phyloP scores from a whole-genome alignment of 2,329 filamentous ascomycete species.

The Trichoderma guizhouense region DNA sequence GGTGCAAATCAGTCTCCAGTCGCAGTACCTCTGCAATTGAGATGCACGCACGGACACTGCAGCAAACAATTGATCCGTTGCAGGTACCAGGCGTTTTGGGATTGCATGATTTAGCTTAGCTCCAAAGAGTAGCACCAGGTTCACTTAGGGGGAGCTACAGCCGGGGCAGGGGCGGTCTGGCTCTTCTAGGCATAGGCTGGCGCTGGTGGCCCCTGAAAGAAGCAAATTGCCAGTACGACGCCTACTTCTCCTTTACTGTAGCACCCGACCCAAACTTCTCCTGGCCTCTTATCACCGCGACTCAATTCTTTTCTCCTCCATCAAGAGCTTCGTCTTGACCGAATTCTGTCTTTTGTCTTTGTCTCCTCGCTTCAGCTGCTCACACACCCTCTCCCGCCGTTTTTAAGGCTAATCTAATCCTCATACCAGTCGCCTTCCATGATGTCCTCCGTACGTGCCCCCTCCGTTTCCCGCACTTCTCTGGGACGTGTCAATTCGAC shows the following conservation, averaged over 20 bases:
- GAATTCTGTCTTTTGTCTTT: neutral
- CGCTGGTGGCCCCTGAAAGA: slow-evolving; percentile 17
- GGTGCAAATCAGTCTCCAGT: neutral
- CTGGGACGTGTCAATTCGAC: neutral
- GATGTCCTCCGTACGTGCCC: slow-evolving; percentile 25
- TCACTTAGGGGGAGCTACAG: slow-evolving; percentile 15
- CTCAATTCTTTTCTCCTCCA: slow-evolving; percentile 17
- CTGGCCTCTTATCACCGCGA: slow-evolving; percentile 16
- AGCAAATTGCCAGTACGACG: slow-evolving; percentile 17
- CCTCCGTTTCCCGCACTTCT: neutral
- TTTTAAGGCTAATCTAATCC: neutral
- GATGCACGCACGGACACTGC: neutral
- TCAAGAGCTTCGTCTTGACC: slow-evolving; percentile 16
- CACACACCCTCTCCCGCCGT: slow-evolving; percentile 9
- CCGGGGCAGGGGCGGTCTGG: slow-evolving; percentile 20
- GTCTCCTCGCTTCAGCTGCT: slow-evolving; percentile 17
- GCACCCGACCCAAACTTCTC: slow-evolving; percentile 15
- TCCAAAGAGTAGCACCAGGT: neutral
- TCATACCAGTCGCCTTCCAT: slow-evolving; percentile 18
- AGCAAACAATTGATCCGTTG: neutral
- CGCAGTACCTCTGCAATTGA: neutral
- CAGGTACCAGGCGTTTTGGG: neutral
- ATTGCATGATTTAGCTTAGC: neutral
- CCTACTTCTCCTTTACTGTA: slow-evolving; percentile 17
- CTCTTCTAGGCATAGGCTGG: slow-evolving; percentile 9